A percentile compares a stretch with the other conserved stretches of the same genome.
These are phyloP conservation scores for Penicillium malachiteum DNA, from an alignment of 495 filamentous ascomycete species.

Conservation along the genomic window DNA sequence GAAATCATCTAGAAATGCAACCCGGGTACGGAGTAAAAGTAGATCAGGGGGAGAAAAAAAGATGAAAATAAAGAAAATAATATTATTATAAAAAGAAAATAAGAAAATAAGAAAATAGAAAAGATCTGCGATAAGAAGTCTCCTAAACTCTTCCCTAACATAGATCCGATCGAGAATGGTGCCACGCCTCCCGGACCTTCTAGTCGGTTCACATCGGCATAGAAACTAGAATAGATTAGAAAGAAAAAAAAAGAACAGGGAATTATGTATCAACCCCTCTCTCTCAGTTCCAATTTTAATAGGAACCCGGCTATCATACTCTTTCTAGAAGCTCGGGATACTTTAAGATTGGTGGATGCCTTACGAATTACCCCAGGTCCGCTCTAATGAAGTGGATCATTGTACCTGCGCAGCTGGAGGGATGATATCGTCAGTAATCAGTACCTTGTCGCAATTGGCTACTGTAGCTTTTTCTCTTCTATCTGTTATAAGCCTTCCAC, in stretches of 20 bases:
- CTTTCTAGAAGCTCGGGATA: conserved; percentile 29
- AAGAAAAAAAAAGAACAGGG: not conserved
- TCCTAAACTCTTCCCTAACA: not conserved
- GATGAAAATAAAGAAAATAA: not conserved
- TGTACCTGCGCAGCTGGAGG: conserved; percentile 31
- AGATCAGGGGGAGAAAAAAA: not conserved
- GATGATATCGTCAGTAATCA: conserved; percentile 33
- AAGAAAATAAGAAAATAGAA: not conserved
- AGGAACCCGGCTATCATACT: conserved; percentile 13
- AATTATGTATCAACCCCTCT: conserved; percentile 23
- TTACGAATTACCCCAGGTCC: conserved; percentile 32
- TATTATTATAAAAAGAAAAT: not conserved
- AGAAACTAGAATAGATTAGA: not conserved
- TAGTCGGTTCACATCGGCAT: conserved; percentile 24
- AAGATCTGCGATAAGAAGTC: conserved; percentile 1
- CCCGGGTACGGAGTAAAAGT: not conserved
- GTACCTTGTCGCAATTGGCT: conserved; percentile 33
- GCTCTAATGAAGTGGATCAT: conserved; percentile 19
- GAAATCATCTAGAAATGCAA: conserved; percentile 2
- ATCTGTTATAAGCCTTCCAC: conserved; percentile 30
- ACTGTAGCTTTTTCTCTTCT: conserved; percentile 4
- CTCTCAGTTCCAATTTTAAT: conserved; percentile 2
- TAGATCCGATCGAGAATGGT: conserved; percentile 14
- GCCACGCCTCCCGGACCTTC: conserved; percentile 12
- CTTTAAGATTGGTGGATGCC: conserved; percentile 26